Base-by-base conservation (phyloP, 768 basidiomycete genomes). In the Wakefieldia striispora region DNA sequence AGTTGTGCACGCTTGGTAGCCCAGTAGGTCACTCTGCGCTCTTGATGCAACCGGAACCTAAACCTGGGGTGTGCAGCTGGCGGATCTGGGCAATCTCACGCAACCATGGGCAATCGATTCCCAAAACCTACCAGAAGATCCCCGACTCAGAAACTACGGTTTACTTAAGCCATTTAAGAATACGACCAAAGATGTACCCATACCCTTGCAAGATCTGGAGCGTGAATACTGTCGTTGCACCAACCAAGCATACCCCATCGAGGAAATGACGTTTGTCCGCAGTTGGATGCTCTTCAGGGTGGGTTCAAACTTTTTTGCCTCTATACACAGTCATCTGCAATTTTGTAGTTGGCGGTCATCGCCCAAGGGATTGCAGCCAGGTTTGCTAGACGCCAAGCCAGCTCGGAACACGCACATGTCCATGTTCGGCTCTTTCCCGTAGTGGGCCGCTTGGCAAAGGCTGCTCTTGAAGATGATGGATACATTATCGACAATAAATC, bases 1-100 rank as follows among this genome's bases (percentile, higher is more conserved):
- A 99, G 64, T 72, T 99, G 23, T 97, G 92, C 62, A 97, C 95
- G 1, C 79, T 99, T 10, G 95, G 94, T 6, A 92, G 88, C 61
- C 90, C 92, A 29, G 88, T 93, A 64, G 16, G 83, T 71, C 16
- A 9, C 23, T n/a, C n/a, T 21, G 3, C 21, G n/a, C 20, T 31
- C 21, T 49, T 12, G 12, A 26, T 38, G n/a, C 14, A 23, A 24
- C 43, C 38, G 17, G 12, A 31, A 43, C 24, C 33, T 40, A 17
- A 42, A 26, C n/a, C 26, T 5, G 29, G 19, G n/a, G n/a, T n/a
- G 26, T 50, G 20, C 31, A 88, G 81, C 78, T 97, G 2, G 90
- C 91, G 19, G 95, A 99, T 64, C 75, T 98, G 1, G 92, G 82
- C 0, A 97, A 97, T 68, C 71, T 97, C 43, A 91, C 92, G 0